Evolutionary conservation across 768 basidiomycete genomes (phyloP), one percentile per base, ranked within the genome.

Genomic region (Xanthoconium purpureum): DNA sequence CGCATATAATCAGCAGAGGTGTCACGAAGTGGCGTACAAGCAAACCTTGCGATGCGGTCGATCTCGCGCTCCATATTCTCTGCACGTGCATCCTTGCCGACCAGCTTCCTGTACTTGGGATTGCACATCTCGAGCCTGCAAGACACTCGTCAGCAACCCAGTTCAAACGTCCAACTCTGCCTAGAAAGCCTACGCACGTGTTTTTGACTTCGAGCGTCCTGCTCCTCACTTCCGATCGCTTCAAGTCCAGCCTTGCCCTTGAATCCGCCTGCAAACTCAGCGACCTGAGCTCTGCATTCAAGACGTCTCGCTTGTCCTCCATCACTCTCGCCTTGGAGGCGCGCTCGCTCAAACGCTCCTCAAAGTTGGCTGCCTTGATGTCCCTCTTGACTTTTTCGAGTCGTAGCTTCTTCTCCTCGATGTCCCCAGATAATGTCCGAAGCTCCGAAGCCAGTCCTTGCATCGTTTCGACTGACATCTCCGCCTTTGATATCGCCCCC

Each of bases 231-330:
- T 94, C 91, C 1, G 75, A 75, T 56, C 85, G 77, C 66, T 91
- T 89, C 58, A 96, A 65, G 39, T 88, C 84, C 50, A 98, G 69
- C 63, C 83, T 87, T 3, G 94, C 92, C 43, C 96, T 77, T 1
- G 83, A 77, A 52, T 94, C 89, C 0, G 91, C 87, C 67, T 98
- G 94, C 44, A 83, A 64, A 62, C 84, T 92, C 62, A 97, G 72
- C 2, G 77, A 73, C 33, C 83, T 78, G 40, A 94, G 77, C 58
- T 97, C 95, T 0, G 71, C 61, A 52, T 87, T 90, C 57, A 96
- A 73, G 18, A 70, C 68, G 17, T 95, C 92, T 49, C 88, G 77
- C 46, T 77, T 78, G 36, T 83, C 84, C 57, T 98, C 92, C 48
- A 91, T 74, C 28, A 61, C 66, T 36, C 85, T 80, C n/a, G 77